Evolutionary conservation across 345 rosid species (phyloP), one percentile per base, ranked within the genome.

Genomic region (Anastatica hierochuntica): DNA sequence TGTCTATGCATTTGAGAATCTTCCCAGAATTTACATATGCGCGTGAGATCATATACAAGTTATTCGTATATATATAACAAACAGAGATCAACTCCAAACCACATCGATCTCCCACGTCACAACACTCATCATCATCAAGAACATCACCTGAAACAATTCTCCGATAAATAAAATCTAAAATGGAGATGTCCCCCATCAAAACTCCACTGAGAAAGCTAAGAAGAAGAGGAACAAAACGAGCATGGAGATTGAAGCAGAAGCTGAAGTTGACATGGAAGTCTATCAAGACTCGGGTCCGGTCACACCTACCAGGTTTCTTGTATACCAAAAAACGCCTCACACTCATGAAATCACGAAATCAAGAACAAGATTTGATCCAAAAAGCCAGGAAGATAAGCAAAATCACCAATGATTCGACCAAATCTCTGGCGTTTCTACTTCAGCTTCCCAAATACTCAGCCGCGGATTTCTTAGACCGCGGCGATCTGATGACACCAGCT

Each of bases 401-500:
- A 7, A 64, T 55, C 18, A 2, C 74, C 4, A 35, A 41, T 18
- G 63, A 58, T n/a, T 44, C 77, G 10, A 58, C 53, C 44, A 76
- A 69, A 35, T 56, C 82, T 0, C 67, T 79, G 2, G 79, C 65
- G 14, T 24, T 33, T 29, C 76, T 82, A 14, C 71, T 82, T 26
- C 65, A 53, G 46, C 63, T 64, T 60, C 82, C 80, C 0, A 66
- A 67, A 14, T 67, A 67, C 21, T 60, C 74, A 17, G 76, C 84
- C 0, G 35, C 69, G 0, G 76, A 79, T 77, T 79, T 82, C 30
- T 21, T 79, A 4, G 84, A 82, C 69, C 31, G 59, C 6, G 88
- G 82, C 0, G 74, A 82, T 52, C 39, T 63, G 23, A 79, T 79
- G 83, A 82, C 85, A 20, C 85, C 85, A 10, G 77, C 78, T 9